Evolutionary conservation across 2,329 filamentous ascomycete species (phyloP), one percentile per base, ranked within the genome.

Genomic region (Westerdykella ornata): DNA sequence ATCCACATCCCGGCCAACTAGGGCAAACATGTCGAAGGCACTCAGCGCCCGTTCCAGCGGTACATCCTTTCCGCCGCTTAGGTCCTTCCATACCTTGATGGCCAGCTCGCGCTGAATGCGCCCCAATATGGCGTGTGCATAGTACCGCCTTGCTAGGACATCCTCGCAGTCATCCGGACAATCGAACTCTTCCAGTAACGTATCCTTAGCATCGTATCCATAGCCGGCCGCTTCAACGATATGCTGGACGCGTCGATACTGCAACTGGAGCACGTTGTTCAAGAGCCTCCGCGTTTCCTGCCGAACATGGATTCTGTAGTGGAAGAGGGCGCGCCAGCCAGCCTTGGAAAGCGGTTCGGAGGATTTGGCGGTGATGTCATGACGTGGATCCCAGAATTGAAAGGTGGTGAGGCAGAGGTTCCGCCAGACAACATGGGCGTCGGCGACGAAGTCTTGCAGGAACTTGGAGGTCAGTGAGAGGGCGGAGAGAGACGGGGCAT

Each of bases 141-240:
- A 88, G 63, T 87, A 80, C 68, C 82, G 80, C 62, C 86, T 77
- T 12, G 90, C 85, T 54, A 98, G 68, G 39, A 85, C 78, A 68
- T 96, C 88, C 12, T 84, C 77, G 4, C 70, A 72, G 31, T 77
- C 72, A 11, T 83, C 75, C 13, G 74, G 69, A 26, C 75, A 72
- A 9, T 70, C 70, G 45, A 76, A 78, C 59, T 94, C 81, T 41
- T 75, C 72, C 45, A 88, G 57, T 37, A 97, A 74, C 41, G 81
- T 82, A 62, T 96, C 89, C 63, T 96, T 96, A 35, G 84, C 85
- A 69, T 97, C 88, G 57, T 89, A 90, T 1, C 88, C 88, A 55
- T 82, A 73, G 19, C 73, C 69, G 39, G 85, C 80, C 47, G 97
- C 84, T 38, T 75, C 68, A 53, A 84, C 78, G 47, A 88, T 81